Percentiles rank a stretch among this genome's conserved stretches.
phyloP scores from a whole-genome alignment of 2,329 filamentous ascomycete species.

The Basipetospora chlamydospora region DNA sequence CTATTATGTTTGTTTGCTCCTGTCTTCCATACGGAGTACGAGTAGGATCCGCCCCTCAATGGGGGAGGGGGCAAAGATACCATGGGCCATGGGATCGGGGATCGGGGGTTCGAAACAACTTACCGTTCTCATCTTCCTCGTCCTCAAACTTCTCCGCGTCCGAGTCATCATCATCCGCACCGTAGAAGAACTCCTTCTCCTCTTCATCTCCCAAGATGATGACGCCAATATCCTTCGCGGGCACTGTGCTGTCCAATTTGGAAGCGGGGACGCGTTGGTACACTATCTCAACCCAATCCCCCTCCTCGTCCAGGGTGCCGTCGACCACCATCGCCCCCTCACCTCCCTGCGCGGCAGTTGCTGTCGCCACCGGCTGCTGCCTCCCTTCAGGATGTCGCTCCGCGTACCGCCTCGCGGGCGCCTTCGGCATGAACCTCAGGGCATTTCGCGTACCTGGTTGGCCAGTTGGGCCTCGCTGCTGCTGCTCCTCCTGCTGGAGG shows the following conservation, averaged over 20 bases:
- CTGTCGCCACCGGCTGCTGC: conserved; percentile 7
- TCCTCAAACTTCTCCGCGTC: conserved; percentile 42
- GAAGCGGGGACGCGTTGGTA: conserved; percentile 46
- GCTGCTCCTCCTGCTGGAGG: neutral
- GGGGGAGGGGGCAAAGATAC: neutral
- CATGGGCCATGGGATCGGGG: no score
- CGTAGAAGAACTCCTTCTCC: conserved; percentile 46
- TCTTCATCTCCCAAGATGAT: conserved; percentile 42
- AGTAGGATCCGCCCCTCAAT: no score
- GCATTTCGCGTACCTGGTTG: conserved; percentile 10
- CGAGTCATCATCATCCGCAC: conserved; percentile 44
- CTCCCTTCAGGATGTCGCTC: conserved; percentile 36
- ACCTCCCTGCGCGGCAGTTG: conserved; percentile 19
- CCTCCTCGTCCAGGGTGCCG: conserved; percentile 25
- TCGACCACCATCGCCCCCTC: conserved; percentile 28
- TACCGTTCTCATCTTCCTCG: conserved; percentile 53
- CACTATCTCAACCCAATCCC: conserved; percentile 49
- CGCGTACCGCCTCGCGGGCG: conserved; percentile 36
- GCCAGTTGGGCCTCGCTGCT: conserved; percentile 1
- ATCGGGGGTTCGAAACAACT: no score
- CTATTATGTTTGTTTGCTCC: neutral
- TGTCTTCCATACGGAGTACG: no score
- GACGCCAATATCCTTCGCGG: conserved; percentile 37
- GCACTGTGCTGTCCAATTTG: conserved; percentile 29
- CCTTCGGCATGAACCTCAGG: conserved; percentile 40